These are phyloP conservation scores for Solanum rostratum DNA, from an alignment of 257 asterid genomes.

Conservation along the genomic window DNA sequence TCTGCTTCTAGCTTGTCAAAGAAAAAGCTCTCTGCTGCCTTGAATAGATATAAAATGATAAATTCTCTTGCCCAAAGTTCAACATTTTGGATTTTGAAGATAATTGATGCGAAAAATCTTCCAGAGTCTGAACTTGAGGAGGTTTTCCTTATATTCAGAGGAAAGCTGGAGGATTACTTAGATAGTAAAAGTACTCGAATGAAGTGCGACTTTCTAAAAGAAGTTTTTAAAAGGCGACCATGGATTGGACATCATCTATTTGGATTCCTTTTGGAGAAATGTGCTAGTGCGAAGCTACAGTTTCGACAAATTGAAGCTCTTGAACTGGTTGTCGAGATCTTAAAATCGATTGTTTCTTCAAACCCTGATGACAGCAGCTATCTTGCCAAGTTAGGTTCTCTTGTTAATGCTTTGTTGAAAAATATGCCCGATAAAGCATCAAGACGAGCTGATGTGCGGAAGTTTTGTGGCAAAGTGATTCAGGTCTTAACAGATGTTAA, in stretches of 20 bases:
- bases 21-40: constrained; percentile 69
- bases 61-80: constrained; percentile 74
- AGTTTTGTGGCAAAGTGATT: constrained; percentile 65
- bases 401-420: constrained; percentile 44
- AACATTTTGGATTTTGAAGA: constrained; percentile 73
- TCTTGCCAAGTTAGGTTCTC: constrained; percentile 31
- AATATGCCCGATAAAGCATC: constrained; percentile 84
- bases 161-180: constrained; percentile 41
- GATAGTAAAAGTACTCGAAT: constrained; percentile 75
- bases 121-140: constrained; percentile 43
- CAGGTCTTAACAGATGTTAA: constrained; percentile 35
- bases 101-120: constrained; percentile 57
- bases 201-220: constrained; percentile 70
- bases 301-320: constrained; percentile 85
- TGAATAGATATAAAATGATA: constrained; percentile 65
- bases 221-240: constrained; percentile 57
- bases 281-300: constrained; percentile 52
- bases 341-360: constrained; percentile 29
- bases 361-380: constrained; percentile 19
- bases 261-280: constrained; percentile 71
- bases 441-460: constrained; percentile 73
- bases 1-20: constrained; percentile 50
- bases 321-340: constrained; percentile 52
- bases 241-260: constrained; percentile 66
- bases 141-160: constrained; percentile 47